Base-by-base conservation (phyloP, 441 rosid genomes). In the Syzygium malaccense region DNA sequence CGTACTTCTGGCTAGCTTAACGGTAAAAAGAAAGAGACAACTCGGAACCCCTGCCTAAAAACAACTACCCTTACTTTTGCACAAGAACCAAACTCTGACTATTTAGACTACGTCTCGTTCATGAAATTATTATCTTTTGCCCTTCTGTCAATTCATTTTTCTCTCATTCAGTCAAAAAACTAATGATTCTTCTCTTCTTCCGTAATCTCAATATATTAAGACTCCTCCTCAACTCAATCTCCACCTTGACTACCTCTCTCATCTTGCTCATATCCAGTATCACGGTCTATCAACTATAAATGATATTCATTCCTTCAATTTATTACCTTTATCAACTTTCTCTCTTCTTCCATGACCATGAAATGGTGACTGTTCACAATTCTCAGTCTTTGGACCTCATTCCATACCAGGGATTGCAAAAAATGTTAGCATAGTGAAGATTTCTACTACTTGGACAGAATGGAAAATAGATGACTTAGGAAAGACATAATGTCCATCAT, bases 391-490 rank as follows among this genome's bases (percentile, higher is more conserved):
- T 37, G 13, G 13, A 71, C 4, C 80, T 11, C 15, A 71, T 37
- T 71, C 49, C 0, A 0, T 8, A 66, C 75, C 41, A 17, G 41
- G 75, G 80, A 10, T 68, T 68, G 80, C 80, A 71, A 71, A 37
- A 57, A 5, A 19, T 5, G 49, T 37, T 37, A 71, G 80, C 80
- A 71, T 20, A 1, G 49, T 37, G 49, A 71, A 71, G 28, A 71
- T 71, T 20, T 0, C 51, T 37, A 8, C 15, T 7, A 20, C 80
- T 37, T 71, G 14, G 80, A 71, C 48, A 68, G 80, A 10, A 68
- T 0, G 4, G 26, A 68, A 68, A 19, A 68, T 71, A 20, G n/a
- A 37, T 71, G n/a, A 71, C 0, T 20, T 71, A 37, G 0, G 51
- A 71, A 71, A 71, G 80, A 12, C 15, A 12, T 11, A 3, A 71